A percentile compares a stretch with the other conserved stretches of the same genome.
These are phyloP conservation scores for Chytridiales sp. DNA, from an alignment of 371 early-diverging fungal species.

Conservation along the genomic window DNA sequence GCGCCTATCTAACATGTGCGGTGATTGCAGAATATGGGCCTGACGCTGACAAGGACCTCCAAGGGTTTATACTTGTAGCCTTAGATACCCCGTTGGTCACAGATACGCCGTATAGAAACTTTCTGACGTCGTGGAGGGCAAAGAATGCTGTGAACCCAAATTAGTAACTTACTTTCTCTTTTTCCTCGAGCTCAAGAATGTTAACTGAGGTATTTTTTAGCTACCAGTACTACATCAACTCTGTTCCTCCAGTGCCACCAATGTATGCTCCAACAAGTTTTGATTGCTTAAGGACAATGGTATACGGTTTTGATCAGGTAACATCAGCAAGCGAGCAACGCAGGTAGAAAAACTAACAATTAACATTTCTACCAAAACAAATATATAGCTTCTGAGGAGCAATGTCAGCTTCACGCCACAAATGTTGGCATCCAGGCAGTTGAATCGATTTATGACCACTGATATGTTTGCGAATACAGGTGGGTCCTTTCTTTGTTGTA, in stretches of 20 bases:
- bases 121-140: background rate
- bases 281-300: conserved; percentile 13
- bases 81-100: background rate
- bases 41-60: conserved; percentile 7
- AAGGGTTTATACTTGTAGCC: conserved; percentile 4
- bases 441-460: background rate
- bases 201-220: conserved; percentile 4
- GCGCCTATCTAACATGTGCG: background rate
- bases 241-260: no score
- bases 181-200: background rate
- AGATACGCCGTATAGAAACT: background rate
- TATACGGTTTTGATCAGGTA: conserved; percentile 4
- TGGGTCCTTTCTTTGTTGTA: no score
- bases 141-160: background rate
- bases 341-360: background rate
- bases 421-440: background rate
- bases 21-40: background rate
- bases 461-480: background rate
- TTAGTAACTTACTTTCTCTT: background rate
- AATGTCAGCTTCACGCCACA: background rate
- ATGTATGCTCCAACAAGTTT: conserved; percentile 6
- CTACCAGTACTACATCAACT: background rate
- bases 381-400: conserved; percentile 1
- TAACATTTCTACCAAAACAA: background rate
- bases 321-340: no score